phyloP scores from a whole-genome alignment of 2,329 filamentous ascomycete species.

The Plenodomus biglobosus region DNA sequence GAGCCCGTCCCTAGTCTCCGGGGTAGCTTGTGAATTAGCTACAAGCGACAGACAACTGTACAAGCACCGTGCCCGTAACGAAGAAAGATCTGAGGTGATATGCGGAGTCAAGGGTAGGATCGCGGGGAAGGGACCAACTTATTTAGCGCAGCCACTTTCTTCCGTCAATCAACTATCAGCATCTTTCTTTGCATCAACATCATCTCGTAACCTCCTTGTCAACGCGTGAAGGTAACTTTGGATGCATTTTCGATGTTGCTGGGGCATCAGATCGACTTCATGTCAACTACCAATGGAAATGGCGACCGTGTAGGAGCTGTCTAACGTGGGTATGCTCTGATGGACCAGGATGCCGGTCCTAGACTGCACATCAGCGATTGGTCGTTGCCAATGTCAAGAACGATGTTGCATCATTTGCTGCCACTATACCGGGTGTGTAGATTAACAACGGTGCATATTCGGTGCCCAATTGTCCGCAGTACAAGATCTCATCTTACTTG shows the following conservation, averaged over 20 bases:
- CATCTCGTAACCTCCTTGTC: background rate
- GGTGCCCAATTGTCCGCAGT: conserved; percentile 19
- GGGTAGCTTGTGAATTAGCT: background rate
- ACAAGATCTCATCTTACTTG: conserved; percentile 1
- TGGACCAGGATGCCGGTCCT: background rate
- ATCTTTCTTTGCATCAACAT: background rate
- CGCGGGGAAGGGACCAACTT: conserved; percentile 7
- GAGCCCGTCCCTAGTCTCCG: conserved; percentile 11
- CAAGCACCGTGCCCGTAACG: background rate
- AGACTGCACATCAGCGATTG: background rate
- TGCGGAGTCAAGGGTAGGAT: conserved; percentile 17
- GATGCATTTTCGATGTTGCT: background rate
- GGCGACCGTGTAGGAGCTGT: background rate
- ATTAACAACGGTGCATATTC: conserved; percentile 14
- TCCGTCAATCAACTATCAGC: conserved; percentile 27
- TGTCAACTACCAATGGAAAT: background rate
- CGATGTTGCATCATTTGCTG: conserved; percentile 4
- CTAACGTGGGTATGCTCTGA: background rate
- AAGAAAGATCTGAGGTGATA: conserved; percentile 17
- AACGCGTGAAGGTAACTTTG: background rate
- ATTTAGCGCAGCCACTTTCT: conserved; percentile 28
- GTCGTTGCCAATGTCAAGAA: background rate
- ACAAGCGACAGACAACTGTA: background rate
- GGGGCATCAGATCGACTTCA: background rate
- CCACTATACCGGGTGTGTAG: conserved; percentile 11